phyloP scores from a whole-genome alignment of 306 rosid species.

The Albizia julibrissin region DNA sequence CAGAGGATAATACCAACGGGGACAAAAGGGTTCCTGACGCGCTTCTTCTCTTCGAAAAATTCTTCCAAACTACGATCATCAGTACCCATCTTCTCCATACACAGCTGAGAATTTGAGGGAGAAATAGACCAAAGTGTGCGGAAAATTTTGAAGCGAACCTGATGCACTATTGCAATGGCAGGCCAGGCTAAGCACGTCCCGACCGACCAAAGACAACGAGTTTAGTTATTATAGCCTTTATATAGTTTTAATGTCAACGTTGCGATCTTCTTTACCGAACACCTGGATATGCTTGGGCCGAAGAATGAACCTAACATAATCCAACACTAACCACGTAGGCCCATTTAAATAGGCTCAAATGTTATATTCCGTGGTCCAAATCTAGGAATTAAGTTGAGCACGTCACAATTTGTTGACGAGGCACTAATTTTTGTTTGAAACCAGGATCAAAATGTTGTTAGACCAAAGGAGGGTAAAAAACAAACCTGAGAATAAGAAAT shows the following conservation, averaged over 20 bases:
- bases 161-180: background rate
- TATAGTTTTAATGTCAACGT: background rate
- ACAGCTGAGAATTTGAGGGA: background rate
- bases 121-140: conserved; percentile 12
- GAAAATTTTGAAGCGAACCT: background rate
- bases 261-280: background rate
- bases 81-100: conserved; percentile 45
- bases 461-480: too few relatives aligned
- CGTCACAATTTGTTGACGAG: too few relatives aligned
- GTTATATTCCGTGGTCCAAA: background rate
- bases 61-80: conserved; percentile 59
- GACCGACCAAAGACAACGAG: background rate
- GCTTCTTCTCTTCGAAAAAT: conserved; percentile 67
- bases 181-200: background rate
- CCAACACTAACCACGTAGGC: too few relatives aligned
- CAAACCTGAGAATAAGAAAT: too few relatives aligned
- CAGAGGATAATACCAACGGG: conserved; percentile 63
- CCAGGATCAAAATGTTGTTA: too few relatives aligned
- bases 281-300: background rate
- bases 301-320: background rate
- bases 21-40: conserved; percentile 77
- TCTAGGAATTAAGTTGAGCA: too few relatives aligned
- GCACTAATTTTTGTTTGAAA: too few relatives aligned
- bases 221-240: background rate
- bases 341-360: background rate